Base-by-base conservation (phyloP, 2,329 filamentous ascomycete genomes). In the Xylariaceae sp. region DNA sequence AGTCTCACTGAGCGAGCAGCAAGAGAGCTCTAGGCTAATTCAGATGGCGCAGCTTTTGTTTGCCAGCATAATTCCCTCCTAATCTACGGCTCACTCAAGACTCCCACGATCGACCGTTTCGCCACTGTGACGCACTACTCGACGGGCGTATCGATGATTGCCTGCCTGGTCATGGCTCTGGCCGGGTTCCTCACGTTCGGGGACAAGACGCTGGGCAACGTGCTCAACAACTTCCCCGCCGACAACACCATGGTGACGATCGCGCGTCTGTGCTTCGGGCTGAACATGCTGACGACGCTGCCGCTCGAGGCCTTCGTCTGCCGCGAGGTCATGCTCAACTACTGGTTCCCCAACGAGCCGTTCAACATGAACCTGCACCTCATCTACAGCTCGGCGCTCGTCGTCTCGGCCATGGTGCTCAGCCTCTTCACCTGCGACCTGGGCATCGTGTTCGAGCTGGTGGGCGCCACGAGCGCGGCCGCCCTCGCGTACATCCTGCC, bases 271-370 rank as follows among this genome's bases (percentile, higher is more conserved):
- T 96, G 88, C 66, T 97, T 98, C 59, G 92, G 92, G 2, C 76
- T 98, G 50, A 98, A 98, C 71, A 98, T 98, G 92, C 79, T 98
- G 55, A 96, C 92, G 11, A 97, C 92, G 2, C 71, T 98, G 24
- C 92, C 92, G 0, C 81, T 98, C 44, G 92, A 98, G 70, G 89
- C 88, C 12, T 98, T 98, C 62, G 92, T 98, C 38, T 98, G 92
- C 64, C 80, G 92, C 56, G 92, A 96, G 64, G 89, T 96, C 48
- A 94, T 96, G 86, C 77, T 87, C 51, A 88, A 87, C 48, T 96
- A 94, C 64, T 82, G 72, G 59, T 81, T 73, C 54, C 76, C 75
- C 1, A 71, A 69, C 44, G 87, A 69, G 51, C 83, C 85, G 0
- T 94, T 89, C 67, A 82, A 88, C 60, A 78, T 88, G 53, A 82